These are phyloP conservation scores for Dissophora ornata DNA, from an alignment of 192 early-diverging fungal species.

Conservation along the genomic window DNA sequence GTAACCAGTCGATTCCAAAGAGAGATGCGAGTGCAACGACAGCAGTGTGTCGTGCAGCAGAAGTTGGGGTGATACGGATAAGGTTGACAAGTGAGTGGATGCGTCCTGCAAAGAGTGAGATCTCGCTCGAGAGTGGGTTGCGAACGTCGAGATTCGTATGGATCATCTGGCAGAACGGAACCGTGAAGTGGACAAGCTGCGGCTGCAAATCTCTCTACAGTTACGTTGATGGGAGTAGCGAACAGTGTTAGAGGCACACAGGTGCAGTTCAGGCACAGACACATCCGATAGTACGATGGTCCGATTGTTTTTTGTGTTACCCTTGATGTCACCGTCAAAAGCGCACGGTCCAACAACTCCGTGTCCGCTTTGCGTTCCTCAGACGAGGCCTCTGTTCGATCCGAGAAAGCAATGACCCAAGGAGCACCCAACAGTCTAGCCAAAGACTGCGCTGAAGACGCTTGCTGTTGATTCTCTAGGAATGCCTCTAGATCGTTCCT, in stretches of 20 bases:
- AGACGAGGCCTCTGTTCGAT: slow-evolving; percentile 19
- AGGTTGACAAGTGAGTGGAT: slow-evolving; percentile 51
- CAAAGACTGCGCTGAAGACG: slow-evolving; percentile 7
- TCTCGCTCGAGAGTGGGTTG: slow-evolving; percentile 41
- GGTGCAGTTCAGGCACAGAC: too few species aligned
- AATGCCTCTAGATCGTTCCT: slow-evolving; percentile 18
- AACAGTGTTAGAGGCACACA: too few species aligned
- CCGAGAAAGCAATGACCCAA: slow-evolving; percentile 49
- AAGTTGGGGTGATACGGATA: slow-evolving; percentile 44
- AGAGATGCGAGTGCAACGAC: slow-evolving; percentile 38
- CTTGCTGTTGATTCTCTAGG: slow-evolving; percentile 30
- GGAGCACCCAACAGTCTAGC: slow-evolving; percentile 46
- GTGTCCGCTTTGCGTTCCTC: slow-evolving; percentile 40
- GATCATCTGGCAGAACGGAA: slow-evolving; percentile 49
- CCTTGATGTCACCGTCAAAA: slow-evolving; percentile 25
- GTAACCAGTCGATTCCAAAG: slow-evolving; percentile 44
- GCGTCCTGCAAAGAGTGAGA: slow-evolving; percentile 42
- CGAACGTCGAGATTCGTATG: slow-evolving; percentile 46
- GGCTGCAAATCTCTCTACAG: slow-evolving; percentile 42
- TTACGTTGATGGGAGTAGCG: too few species aligned
- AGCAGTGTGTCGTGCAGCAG: slow-evolving; percentile 46
- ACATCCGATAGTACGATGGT: too few species aligned
- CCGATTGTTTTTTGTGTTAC: slow-evolving; percentile 7
- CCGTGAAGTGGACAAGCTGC: slow-evolving; percentile 45
- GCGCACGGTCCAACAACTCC: slow-evolving; percentile 20